Evolutionary conservation across 352 stramenopile genomes (phyloP).

Genomic region (Phytophthora fragariaefolia): DNA sequence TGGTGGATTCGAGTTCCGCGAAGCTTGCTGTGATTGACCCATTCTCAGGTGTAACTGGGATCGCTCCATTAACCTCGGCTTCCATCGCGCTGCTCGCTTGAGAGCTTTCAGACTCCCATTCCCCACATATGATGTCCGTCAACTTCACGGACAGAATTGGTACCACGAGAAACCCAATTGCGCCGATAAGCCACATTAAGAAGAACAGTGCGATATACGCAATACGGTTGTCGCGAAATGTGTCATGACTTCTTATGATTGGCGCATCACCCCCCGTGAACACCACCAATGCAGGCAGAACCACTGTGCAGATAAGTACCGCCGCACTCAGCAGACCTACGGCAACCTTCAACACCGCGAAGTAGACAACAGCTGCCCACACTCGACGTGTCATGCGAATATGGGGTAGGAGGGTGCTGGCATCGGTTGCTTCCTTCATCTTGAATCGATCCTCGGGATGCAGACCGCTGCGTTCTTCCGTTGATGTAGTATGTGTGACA

Average conservation of each 20-base stretch:
- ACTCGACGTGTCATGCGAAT: constrained; percentile 9
- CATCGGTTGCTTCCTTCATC: constrained; percentile 12
- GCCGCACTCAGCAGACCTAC: constrained; percentile 3
- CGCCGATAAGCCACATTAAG: constrained; percentile 12
- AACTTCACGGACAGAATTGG: constrained; percentile 12
- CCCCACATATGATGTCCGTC: constrained; percentile 11
- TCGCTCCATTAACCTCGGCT: not conserved
- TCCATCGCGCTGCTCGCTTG: not conserved
- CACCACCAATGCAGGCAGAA: constrained; percentile 4
- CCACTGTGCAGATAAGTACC: constrained; percentile 5
- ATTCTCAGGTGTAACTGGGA: constrained; percentile 2
- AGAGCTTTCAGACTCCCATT: not conserved
- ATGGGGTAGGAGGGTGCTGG: constrained; percentile 6
- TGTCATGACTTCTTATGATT: not conserved
- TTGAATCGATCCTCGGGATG: constrained; percentile 15
- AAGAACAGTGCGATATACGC: constrained; percentile 2
- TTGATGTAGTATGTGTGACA: not conserved
- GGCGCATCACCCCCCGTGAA: constrained; percentile 1
- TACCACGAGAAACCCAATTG: constrained; percentile 2
- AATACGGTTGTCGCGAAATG: constrained; percentile 7
- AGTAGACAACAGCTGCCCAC: constrained; percentile 11
- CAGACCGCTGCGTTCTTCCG: constrained; percentile 3
- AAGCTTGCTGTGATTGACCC: constrained; percentile 3
- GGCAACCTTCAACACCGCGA: constrained; percentile 5
- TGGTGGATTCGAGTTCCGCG: not conserved